phyloP scores from a whole-genome alignment of 306 rosid species.

The Acacia melanoxylon region DNA sequence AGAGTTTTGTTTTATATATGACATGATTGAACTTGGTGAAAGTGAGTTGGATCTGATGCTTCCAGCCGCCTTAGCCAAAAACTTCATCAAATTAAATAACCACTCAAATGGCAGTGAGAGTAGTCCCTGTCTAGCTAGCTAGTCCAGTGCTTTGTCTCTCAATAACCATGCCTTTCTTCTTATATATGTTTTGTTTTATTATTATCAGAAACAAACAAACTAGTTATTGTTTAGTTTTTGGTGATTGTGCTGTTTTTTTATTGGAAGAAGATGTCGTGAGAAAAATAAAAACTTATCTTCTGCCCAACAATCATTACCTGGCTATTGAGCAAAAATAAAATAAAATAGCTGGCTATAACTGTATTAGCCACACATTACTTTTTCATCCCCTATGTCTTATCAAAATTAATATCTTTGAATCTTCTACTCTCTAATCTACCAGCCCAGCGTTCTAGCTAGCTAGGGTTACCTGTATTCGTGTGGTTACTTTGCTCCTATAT shows the following conservation, averaged over 20 bases:
- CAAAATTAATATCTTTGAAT: conserved; percentile 34
- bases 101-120: conserved; percentile 19
- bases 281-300: not conserved
- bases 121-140: not conserved
- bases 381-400: not conserved
- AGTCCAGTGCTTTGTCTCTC: not conserved
- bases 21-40: not conserved
- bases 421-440: conserved; percentile 13
- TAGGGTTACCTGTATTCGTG: conserved; percentile 35
- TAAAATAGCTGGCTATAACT: not conserved
- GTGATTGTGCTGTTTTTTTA: conserved; percentile 28
- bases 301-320: not conserved
- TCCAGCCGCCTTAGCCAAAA: not conserved
- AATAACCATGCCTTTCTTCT: conserved; percentile 9
- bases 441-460: conserved; percentile 30
- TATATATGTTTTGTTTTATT: not conserved
- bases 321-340: not conserved
- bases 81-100: not conserved
- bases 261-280: conserved; percentile 9
- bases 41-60: not conserved
- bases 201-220: conserved; percentile 33
- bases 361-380: conserved; percentile 7
- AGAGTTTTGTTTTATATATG: not conserved
- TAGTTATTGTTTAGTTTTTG: conserved; percentile 29
- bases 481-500: not conserved